Percentiles rank a stretch among this genome's conserved stretches.
phyloP scores from a whole-genome alignment of 108 stramenopile species.

The Skeletonema menzelii region DNA sequence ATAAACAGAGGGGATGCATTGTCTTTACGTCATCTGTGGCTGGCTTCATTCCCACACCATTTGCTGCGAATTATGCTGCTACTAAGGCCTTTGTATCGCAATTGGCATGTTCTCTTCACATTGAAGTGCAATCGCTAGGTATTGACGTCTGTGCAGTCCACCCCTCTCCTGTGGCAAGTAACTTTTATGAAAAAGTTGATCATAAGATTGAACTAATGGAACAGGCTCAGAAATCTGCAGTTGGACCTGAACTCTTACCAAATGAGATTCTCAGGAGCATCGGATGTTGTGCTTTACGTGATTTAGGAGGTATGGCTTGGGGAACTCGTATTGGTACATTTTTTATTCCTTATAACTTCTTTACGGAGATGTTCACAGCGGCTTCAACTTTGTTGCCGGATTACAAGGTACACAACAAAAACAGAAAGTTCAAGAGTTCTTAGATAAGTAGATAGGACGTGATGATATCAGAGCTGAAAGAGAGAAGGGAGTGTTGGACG shows the following conservation, averaged over 20 bases:
- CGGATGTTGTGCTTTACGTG: constrained; percentile 87
- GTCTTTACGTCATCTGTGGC: constrained; percentile 97
- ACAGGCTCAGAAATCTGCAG: constrained; percentile 88
- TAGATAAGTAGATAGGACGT: not conserved
- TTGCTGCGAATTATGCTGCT: constrained; percentile 97
- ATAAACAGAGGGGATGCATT: constrained; percentile 87
- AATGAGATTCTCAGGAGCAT: constrained; percentile 91
- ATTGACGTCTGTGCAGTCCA: constrained; percentile 98
- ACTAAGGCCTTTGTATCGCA: constrained; percentile 98
- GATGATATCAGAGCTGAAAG: too few relatives aligned
- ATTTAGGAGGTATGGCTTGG: constrained; percentile 82
- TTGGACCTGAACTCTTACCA: constrained; percentile 86
- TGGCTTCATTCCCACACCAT: constrained; percentile 98
- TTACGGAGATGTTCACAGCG: constrained; percentile 85
- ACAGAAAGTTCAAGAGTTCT: constrained; percentile 45
- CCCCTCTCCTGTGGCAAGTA: constrained; percentile 95
- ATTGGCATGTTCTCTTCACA: constrained; percentile 86
- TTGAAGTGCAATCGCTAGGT: constrained; percentile 85
- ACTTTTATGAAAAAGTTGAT: constrained; percentile 95
- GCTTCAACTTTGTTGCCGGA: constrained; percentile 89
- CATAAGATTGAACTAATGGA: constrained; percentile 94
- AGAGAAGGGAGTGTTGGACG: too few relatives aligned
- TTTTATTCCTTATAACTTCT: constrained; percentile 91
- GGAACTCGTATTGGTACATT: constrained; percentile 90
- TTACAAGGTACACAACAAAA: constrained; percentile 85